Conservation (phyloP, 2,329 filamentous ascomycete species). For the Neophaeococcomyces mojaviensis region DNA sequence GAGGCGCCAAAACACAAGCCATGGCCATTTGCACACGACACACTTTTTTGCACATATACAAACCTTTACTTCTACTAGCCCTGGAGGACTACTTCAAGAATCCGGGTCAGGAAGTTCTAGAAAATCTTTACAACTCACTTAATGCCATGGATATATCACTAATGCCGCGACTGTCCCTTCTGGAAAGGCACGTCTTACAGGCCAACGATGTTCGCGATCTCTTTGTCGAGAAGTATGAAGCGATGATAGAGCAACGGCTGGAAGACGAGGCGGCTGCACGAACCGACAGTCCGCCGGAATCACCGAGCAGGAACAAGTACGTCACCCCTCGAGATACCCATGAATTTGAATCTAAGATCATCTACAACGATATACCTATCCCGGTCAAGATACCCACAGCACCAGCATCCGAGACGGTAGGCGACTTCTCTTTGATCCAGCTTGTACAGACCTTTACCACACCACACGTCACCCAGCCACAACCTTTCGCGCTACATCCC, state of each 20-base stretch:
- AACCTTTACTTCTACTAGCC: constrained; percentile 84
- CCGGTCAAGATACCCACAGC: constrained; percentile 94
- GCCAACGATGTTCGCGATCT: constrained; percentile 90
- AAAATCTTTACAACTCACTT: constrained; percentile 81
- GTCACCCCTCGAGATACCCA: constrained; percentile 86
- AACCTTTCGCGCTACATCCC: constrained; percentile 77
- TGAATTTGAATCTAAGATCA: constrained; percentile 90
- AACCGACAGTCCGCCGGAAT: constrained; percentile 25
- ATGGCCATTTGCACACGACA: constrained; percentile 99
- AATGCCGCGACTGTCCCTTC: constrained; percentile 73
- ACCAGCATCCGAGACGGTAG: constrained; percentile 88
- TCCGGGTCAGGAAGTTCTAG: constrained; percentile 78
- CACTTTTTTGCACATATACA: constrained; percentile 97
- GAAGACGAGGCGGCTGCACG: constrained; percentile 50
- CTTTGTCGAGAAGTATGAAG: constrained; percentile 95
- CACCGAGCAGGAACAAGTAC: constrained; percentile 49
- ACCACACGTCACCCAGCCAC: constrained; percentile 70
- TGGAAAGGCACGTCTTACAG: constrained; percentile 81
- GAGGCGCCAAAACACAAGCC: constrained; percentile 90
- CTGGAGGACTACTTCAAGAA: constrained; percentile 96
- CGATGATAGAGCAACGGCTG: constrained; percentile 79
- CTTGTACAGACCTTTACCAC: constrained; percentile 90
- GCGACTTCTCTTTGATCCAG: constrained; percentile 95
- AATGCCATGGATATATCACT: constrained; percentile 95
- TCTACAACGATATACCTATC: constrained; percentile 94